Conservation (phyloP, 2,329 filamentous ascomycete species). For the Colletotrichum abscissum region DNA sequence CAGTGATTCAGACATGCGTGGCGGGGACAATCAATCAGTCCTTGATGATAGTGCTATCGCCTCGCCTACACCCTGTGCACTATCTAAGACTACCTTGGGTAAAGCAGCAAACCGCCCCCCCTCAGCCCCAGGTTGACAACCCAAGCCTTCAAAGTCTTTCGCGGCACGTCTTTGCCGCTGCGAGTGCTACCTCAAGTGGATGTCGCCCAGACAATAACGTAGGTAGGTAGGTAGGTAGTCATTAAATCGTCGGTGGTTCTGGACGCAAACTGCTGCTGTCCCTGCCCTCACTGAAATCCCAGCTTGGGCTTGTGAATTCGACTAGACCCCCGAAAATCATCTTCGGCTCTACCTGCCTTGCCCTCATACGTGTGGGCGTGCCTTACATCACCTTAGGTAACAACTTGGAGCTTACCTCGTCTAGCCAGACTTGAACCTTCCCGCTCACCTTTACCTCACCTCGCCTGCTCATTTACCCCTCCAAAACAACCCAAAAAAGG, state of each 20-base stretch:
- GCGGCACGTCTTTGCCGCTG: conserved; percentile 27
- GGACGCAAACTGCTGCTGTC: neutral
- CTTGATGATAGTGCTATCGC: conserved; percentile 7
- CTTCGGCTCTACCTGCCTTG: neutral
- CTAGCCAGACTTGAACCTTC: conserved; percentile 10
- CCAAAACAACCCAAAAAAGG: conserved; percentile 1
- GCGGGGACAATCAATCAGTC: conserved; percentile 12
- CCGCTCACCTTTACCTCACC: conserved; percentile 10
- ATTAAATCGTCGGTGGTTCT: neutral
- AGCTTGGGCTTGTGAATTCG: neutral
- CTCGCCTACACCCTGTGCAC: neutral
- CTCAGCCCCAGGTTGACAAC: conserved; percentile 8
- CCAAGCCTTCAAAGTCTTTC: conserved; percentile 26
- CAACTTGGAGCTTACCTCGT: neutral
- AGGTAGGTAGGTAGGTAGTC: neutral
- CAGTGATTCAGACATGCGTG: conserved; percentile 22
- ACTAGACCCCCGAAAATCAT: neutral
- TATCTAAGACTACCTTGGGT: conserved; percentile 22
- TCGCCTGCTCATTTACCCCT: conserved; percentile 6
- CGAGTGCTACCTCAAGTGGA: conserved; percentile 14
- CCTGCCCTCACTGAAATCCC: neutral
- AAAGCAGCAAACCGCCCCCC: neutral
- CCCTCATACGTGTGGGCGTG: neutral
- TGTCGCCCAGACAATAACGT: conserved; percentile 6
- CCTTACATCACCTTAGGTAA: neutral